phyloP scores from a whole-genome alignment of 139 green algal species.

The Astrephomene gubernaculifera region DNA sequence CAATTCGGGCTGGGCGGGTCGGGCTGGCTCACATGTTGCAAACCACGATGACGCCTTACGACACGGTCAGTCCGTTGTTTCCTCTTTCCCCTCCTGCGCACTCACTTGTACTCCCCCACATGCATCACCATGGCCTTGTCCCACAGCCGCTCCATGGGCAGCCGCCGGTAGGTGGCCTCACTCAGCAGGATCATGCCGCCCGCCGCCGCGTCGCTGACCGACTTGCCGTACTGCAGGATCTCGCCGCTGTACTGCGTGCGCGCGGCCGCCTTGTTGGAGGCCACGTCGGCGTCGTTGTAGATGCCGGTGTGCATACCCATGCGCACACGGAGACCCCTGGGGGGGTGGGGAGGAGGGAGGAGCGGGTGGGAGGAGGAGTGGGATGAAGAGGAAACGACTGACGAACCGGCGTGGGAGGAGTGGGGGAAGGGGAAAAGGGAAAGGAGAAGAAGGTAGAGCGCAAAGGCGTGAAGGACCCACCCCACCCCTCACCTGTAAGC shows the following conservation, averaged over 20 bases:
- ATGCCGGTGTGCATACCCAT: conserved; percentile 60
- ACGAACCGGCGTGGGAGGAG: too few species aligned
- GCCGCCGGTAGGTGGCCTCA: conserved; percentile 48
- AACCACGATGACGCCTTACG: too few species aligned
- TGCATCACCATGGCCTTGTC: conserved; percentile 61
- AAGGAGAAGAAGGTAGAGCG: too few species aligned
- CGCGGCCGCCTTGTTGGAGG: conserved; percentile 55
- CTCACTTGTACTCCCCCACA: conserved; percentile 51
- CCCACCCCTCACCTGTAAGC: too few species aligned
- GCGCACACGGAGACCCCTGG: conserved; percentile 54
- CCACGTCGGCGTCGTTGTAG: conserved; percentile 31
- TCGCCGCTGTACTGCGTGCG: conserved; percentile 59
- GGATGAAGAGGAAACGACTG: too few species aligned
- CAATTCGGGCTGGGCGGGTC: too few species aligned
- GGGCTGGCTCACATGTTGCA: too few species aligned
- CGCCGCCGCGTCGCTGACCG: conserved; percentile 46
- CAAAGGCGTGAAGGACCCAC: too few species aligned
- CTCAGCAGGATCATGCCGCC: conserved; percentile 58
- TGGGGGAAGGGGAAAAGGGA: too few species aligned
- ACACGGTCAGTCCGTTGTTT: too few species aligned
- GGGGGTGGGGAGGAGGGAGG: not conserved
- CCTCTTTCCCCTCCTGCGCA: not conserved
- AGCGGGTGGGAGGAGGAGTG: not conserved
- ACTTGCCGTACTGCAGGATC: conserved; percentile 51
- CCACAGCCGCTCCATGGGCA: conserved; percentile 56